These are phyloP conservation scores for Iris pallida DNA, from an alignment of 116 monocot genomes.

Conservation along the genomic window DNA sequence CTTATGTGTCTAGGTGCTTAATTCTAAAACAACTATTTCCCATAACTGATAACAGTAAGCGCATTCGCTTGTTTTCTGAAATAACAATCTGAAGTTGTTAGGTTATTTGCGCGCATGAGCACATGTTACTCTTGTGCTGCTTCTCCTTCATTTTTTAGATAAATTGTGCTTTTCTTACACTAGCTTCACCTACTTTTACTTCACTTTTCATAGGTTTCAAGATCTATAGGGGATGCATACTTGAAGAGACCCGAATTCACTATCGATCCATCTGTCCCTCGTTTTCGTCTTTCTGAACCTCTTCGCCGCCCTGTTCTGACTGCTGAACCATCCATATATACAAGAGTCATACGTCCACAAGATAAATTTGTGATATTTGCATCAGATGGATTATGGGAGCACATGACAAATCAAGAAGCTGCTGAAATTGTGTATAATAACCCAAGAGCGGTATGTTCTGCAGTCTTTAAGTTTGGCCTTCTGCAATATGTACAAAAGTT, in stretches of 20 bases:
- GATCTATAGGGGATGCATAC: constrained; percentile 88
- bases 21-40: background rate
- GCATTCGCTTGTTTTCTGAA: background rate
- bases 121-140: no score
- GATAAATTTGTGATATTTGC: constrained; percentile 85
- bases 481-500: background rate
- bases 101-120: no score
- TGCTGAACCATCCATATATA: constrained; percentile 67
- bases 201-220: constrained; percentile 45
- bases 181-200: background rate
- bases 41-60: background rate
- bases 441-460: constrained; percentile 53
- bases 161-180: no score
- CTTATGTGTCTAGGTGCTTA: background rate
- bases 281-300: constrained; percentile 59
- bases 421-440: constrained; percentile 59
- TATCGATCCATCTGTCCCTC: constrained; percentile 46
- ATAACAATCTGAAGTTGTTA: background rate
- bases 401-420: constrained; percentile 72
- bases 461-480: background rate
- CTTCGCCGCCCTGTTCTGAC: constrained; percentile 54
- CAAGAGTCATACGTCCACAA: constrained; percentile 39
- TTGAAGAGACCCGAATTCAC: constrained; percentile 65
- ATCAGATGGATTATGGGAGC: constrained; percentile 91
- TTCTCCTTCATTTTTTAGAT: no score